Evolutionary conservation across 441 rosid species (phyloP), one percentile per base, ranked within the genome.

Genomic region (Raphanus hybrid): DNA sequence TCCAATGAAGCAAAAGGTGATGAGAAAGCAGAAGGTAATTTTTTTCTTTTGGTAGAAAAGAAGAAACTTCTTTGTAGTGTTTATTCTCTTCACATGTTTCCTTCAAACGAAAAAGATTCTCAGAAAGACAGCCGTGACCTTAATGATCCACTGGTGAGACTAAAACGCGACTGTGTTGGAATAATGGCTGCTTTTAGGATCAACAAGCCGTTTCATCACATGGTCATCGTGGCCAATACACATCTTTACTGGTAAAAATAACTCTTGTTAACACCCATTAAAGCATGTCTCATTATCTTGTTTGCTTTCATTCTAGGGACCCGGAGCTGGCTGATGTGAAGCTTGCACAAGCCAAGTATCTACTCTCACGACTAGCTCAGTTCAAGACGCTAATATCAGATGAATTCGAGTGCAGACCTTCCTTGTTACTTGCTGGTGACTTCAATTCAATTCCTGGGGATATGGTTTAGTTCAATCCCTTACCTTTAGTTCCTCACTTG

Each of bases 391-490:
- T 83, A 74, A 90, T 93, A 78, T 82, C 91, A 18, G 85, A 86
- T 15, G 89, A 80, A 78, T 91, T 82, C 11, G 87, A 88, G 23
- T 87, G 94, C 71, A 69, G 63, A 14, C 96, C 98, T 52, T 82
- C 95, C 9, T 73, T 89, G 35, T 35, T 91, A 75, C 70, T 93
- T 64, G 88, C 95, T 48, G 99, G 98, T 37, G 99, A 95, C 92
- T 95, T 95, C 85, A 95, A 95, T 84, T 93, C 99, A 83, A 85
- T 79, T 35, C 97, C 98, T 4, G 86, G 90, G 10, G 98, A 95
- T 78, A 79, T 75, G 97, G 99, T 94, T 75, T 63, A 82, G 45
- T 15, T 64, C 41, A 64, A 5, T 55, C 14, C 2, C 59, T 62
- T 63, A 50, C 23, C 55, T 61, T 32, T 5, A 58, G 26, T 45